Base-by-base conservation (phyloP, 73 alveolate species). In the Paramecium tetraurelia region DNA sequence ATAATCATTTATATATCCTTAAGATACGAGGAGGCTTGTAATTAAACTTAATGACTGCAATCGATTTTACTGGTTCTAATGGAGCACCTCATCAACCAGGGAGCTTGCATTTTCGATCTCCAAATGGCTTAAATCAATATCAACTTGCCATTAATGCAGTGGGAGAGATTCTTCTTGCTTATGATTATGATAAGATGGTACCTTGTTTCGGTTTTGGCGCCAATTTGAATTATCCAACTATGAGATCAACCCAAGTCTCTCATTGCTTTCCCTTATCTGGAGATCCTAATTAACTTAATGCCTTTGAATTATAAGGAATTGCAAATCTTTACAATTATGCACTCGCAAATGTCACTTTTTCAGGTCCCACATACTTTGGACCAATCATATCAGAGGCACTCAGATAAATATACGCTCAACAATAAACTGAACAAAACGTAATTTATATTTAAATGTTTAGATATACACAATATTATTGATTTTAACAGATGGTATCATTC, bases 141-240 rank as follows among this genome's bases (percentile, higher is more conserved):
- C 92, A 94, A 77, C 44, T 94, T 59, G 99, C 99, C 7, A 95
- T 96, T 14, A 33, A 71, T 18, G 85, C 96, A 12, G 97, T 98
- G 36, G 99, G 99, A 9, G 92, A 89, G 35, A 96, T 98, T 29
- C 92, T 98, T 18, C 92, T 96, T 29, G 94, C 94, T 46, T 98
- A 97, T 95, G 99, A 98, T 93, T 88, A 93, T 59, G 99, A 98
- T 86, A 96, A 97, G 85, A 83, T 89, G 75, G 94, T 97, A 27
- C 99, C 99, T 2, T 96, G 96, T 58, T 98, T 72, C 92, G 99
- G 99, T 1, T 98, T 98, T 93, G 99, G 99, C 18, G 99, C 98
- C 0, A 92, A 85, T 29, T 87, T 96, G 41, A 92, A 94, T 29
- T 69, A 43, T 89, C 94, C 94, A 14, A 43, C 83, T 4, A 38